phyloP scores from a whole-genome alignment of 495 filamentous ascomycete genomes.

The Polyplosphaeria fusca region DNA sequence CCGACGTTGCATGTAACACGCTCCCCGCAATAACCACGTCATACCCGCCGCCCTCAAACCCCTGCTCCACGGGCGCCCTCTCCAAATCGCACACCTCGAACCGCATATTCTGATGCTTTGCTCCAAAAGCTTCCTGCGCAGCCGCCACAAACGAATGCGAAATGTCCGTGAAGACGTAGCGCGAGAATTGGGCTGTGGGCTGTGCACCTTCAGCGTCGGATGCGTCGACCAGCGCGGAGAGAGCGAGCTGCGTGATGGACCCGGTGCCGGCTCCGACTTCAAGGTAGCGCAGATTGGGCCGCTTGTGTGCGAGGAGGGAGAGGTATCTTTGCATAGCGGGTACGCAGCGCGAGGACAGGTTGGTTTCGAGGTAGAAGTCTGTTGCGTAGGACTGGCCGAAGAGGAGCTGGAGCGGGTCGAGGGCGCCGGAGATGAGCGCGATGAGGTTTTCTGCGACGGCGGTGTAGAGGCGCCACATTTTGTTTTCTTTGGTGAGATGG shows the following conservation, averaged over 20 bases:
- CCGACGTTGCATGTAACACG: constrained; percentile 29
- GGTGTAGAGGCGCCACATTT: not conserved
- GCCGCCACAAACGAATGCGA: constrained; percentile 28
- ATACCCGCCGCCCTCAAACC: constrained; percentile 15
- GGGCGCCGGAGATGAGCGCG: not conserved
- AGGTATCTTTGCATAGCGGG: not conserved
- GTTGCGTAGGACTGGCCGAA: not conserved
- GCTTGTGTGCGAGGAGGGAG: not conserved
- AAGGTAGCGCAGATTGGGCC: constrained; percentile 1
- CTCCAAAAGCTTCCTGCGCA: constrained; percentile 14
- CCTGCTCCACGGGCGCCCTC: constrained; percentile 21
- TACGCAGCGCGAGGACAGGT: not conserved
- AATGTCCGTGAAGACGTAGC: constrained; percentile 31
- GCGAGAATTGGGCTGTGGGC: not conserved
- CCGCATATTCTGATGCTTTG: not conserved
- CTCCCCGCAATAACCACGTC: constrained; percentile 29
- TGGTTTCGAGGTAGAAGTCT: not conserved
- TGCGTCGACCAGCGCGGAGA: not conserved
- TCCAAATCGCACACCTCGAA: constrained; percentile 29
- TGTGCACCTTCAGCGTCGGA: not conserved
- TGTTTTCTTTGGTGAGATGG: not conserved
- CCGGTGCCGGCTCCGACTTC: constrained; percentile 24
- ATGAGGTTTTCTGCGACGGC: not conserved
- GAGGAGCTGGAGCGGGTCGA: not conserved
- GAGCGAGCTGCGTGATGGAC: not conserved